phyloP scores from a whole-genome alignment of 116 monocot species.

The Trichopus zeylanicus region DNA sequence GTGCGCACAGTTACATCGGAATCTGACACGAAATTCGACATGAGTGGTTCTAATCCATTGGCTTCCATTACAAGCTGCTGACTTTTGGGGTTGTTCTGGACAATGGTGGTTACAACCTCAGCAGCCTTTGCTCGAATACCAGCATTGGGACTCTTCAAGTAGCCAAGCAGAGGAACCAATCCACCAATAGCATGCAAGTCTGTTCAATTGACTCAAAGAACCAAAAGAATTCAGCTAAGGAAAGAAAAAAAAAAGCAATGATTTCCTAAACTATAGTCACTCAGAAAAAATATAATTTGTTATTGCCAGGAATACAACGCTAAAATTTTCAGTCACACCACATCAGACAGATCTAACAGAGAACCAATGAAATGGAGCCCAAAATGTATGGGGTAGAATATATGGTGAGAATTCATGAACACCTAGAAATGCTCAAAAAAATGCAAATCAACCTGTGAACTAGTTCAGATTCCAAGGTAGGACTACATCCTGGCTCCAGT shows the following conservation, averaged over 20 bases:
- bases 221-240: not conserved
- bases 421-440: too few relatives aligned
- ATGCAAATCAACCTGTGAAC: too few relatives aligned
- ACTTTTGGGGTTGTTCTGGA: slow-evolving; percentile 84
- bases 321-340: too few relatives aligned
- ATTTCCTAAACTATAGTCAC: not conserved
- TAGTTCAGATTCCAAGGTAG: too few relatives aligned
- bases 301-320: too few relatives aligned
- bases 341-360: too few relatives aligned
- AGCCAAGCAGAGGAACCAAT: slow-evolving; percentile 67
- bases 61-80: slow-evolving; percentile 90
- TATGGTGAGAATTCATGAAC: too few relatives aligned
- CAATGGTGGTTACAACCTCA: slow-evolving; percentile 78
- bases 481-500: too few relatives aligned
- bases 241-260: not conserved
- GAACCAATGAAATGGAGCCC: too few relatives aligned
- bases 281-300: too few relatives aligned
- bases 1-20: slow-evolving; percentile 59
- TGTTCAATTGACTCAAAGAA: slow-evolving; percentile 3
- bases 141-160: slow-evolving; percentile 62
- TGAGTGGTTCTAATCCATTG: slow-evolving; percentile 71
- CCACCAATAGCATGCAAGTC: slow-evolving; percentile 89
- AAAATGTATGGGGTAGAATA: too few relatives aligned
- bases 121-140: slow-evolving; percentile 85
- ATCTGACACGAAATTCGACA: slow-evolving; percentile 66